Percentiles rank a stretch among this genome's conserved stretches.
phyloP scores from a whole-genome alignment of 1,284 basidiomycete species.

The Cutaneotrichosporon spelunceum region DNA sequence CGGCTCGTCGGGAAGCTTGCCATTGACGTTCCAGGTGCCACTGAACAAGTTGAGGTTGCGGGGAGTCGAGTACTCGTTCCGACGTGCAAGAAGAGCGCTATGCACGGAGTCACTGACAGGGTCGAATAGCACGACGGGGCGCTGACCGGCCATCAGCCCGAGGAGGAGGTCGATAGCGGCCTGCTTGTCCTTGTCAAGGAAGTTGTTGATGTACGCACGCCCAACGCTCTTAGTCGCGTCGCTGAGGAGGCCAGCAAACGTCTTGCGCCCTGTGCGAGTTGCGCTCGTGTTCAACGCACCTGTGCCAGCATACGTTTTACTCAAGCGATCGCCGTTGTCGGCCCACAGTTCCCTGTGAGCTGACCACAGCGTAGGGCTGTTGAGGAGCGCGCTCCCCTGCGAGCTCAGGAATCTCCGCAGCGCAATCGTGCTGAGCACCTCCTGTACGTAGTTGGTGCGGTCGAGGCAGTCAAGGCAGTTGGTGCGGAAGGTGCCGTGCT shows the following conservation, averaged over 20 bases:
- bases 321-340: constrained; percentile 87
- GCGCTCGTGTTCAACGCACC: constrained; percentile 94
- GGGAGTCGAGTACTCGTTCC: constrained; percentile 75
- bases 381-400: constrained; percentile 33
- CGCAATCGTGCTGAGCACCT: constrained; percentile 75
- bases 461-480: constrained; percentile 97
- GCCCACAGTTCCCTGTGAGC: constrained; percentile 94
- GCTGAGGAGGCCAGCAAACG: constrained; percentile 82
- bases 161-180: constrained; percentile 91
- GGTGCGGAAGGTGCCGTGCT: constrained; percentile 85
- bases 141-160: constrained; percentile 84
- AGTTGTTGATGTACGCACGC: constrained; percentile 96
- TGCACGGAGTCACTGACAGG: constrained; percentile 86
- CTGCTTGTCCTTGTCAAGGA: constrained; percentile 94
- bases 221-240: constrained; percentile 93
- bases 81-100: constrained; percentile 65
- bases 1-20: constrained; percentile 74
- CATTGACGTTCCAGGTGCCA: constrained; percentile 97
- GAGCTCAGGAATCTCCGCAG: constrained; percentile 58
- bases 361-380: constrained; percentile 63
- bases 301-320: constrained; percentile 90
- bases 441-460: constrained; percentile 97
- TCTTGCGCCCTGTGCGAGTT: constrained; percentile 89
- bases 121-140: constrained; percentile 86
- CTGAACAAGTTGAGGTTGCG: constrained; percentile 71